Evolutionary conservation across 345 rosid species (phyloP).

Genomic region (Toxicodendron radicans): DNA sequence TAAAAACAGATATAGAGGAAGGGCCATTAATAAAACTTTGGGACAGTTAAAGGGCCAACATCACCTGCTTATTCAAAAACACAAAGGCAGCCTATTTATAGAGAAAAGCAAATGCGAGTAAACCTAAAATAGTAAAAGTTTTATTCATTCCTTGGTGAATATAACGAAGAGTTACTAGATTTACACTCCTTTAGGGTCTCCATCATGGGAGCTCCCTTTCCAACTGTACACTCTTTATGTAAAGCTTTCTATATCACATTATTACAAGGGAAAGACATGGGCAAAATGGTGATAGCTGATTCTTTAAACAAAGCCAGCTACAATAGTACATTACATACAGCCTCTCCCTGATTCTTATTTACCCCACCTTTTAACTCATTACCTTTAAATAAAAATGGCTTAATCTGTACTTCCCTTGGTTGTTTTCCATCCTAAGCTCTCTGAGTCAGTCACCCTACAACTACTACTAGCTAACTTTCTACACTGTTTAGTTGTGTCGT

Average conservation of each 20-base stretch:
- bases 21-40: too few species aligned
- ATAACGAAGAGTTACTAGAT: neutral
- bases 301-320: slow-evolving; percentile 26
- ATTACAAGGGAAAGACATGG: neutral
- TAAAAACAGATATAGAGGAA: too few species aligned
- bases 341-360: slow-evolving; percentile 26
- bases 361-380: slow-evolving; percentile 9
- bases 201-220: slow-evolving; percentile 7
- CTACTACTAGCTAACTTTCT: slow-evolving; percentile 35
- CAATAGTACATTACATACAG: slow-evolving; percentile 31
- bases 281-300: slow-evolving; percentile 35
- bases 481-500: slow-evolving; percentile 36
- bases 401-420: slow-evolving; percentile 30
- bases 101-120: neutral
- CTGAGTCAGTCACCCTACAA: slow-evolving; percentile 41
- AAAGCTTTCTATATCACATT: neutral
- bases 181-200: slow-evolving; percentile 1
- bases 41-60: too few species aligned
- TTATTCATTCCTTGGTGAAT: neutral
- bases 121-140: neutral
- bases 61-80: too few species aligned
- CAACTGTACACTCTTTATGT: slow-evolving; percentile 10
- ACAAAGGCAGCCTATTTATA: neutral
- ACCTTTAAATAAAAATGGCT: slow-evolving; percentile 4
- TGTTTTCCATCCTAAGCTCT: slow-evolving; percentile 37